Percentiles rank a stretch among this genome's conserved stretches.
These are phyloP conservation scores for Megacollybia platyphylla DNA, from an alignment of 1,284 basidiomycete species.

Conservation along the genomic window DNA sequence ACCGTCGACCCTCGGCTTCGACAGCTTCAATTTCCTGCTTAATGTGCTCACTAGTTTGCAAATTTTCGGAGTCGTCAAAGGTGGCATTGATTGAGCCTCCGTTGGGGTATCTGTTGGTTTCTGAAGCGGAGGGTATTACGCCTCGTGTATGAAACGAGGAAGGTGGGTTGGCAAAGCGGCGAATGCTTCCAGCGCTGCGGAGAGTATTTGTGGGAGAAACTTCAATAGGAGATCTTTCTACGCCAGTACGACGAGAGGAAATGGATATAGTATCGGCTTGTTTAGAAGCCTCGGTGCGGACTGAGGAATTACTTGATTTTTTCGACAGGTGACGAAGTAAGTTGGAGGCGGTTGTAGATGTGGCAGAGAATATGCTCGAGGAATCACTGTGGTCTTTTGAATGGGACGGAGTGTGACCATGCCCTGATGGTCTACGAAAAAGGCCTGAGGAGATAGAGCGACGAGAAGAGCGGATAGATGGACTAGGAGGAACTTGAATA, in stretches of 20 bases:
- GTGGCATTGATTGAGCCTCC: constrained; percentile 12
- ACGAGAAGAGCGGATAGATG: not conserved
- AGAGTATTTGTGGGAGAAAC: not conserved
- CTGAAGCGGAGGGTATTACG: not conserved
- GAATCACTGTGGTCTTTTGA: not conserved
- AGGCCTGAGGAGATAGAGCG: no score
- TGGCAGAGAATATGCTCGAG: not conserved
- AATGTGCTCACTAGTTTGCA: constrained; percentile 42
- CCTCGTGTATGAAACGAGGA: not conserved
- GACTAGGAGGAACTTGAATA: not conserved
- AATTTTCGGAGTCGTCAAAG: constrained; percentile 28
- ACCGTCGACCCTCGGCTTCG: constrained; percentile 48
- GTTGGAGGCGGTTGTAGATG: not conserved
- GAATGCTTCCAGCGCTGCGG: not conserved
- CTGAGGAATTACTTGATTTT: not conserved
- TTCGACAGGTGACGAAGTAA: not conserved
- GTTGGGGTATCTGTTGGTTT: not conserved
- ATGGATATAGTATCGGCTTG: not conserved
- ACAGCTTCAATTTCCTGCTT: constrained; percentile 45
- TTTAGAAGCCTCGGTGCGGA: not conserved
- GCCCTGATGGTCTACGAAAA: no score
- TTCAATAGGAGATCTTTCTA: not conserved
- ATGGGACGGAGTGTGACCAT: not conserved
- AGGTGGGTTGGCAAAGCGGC: not conserved
- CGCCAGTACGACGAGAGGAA: not conserved